Evolutionary conservation across 495 filamentous ascomycete genomes (phyloP).

Genomic region (Penicillium herquei): DNA sequence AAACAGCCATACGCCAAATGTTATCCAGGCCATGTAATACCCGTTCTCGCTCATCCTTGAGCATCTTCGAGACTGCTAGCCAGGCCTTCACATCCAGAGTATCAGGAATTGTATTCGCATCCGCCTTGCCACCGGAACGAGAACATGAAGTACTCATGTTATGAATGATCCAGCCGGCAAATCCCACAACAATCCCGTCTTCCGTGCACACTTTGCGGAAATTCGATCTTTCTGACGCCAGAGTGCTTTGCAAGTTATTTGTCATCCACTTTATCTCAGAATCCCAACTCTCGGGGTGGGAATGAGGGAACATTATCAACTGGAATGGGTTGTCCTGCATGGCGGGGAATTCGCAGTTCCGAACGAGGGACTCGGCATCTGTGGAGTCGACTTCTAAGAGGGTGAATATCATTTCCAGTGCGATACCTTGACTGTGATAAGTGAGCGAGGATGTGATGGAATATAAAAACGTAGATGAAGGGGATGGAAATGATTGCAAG

Average conservation of each 20-base stretch:
- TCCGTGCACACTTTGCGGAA: neutral
- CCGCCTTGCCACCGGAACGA: neutral
- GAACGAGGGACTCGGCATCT: constrained; percentile 6
- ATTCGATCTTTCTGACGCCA: neutral
- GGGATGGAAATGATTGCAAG: too few species aligned
- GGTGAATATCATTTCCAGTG: neutral
- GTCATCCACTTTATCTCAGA: neutral
- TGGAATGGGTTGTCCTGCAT: constrained; percentile 1
- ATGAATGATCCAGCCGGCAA: neutral
- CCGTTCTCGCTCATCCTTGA: neutral
- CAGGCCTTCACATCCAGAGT: neutral
- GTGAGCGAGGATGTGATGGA: too few species aligned
- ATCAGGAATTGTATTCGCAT: neutral
- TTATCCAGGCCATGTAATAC: neutral
- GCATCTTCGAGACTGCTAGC: neutral
- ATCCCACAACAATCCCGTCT: neutral
- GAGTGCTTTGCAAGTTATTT: neutral
- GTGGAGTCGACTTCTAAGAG: neutral
- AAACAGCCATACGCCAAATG: neutral
- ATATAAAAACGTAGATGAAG: too few species aligned
- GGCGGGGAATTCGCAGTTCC: neutral
- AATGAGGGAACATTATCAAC: neutral
- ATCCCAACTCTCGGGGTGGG: neutral
- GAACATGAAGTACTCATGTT: neutral
- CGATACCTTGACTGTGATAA: too few species aligned